phyloP scores from a whole-genome alignment of 306 rosid genomes.

The Dalbergia oliveri region DNA sequence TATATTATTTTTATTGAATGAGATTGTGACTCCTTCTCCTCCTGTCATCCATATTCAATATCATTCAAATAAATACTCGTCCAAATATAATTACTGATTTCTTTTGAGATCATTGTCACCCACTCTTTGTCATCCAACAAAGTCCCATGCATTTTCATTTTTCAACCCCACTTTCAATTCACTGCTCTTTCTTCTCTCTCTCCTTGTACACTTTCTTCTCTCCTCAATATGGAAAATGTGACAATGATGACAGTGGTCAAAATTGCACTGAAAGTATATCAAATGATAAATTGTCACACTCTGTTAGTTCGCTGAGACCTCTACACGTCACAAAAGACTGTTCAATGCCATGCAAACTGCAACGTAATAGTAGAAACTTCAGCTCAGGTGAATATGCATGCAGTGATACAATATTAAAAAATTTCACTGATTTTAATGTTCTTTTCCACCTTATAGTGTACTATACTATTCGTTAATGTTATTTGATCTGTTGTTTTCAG shows the following conservation, averaged over 20 bases:
- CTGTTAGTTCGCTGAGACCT: neutral
- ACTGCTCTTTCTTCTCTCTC: neutral
- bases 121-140: constrained; percentile 53
- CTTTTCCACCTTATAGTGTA: constrained; percentile 5
- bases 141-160: constrained; percentile 31
- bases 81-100: neutral
- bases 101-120: constrained; percentile 74
- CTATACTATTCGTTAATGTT: neutral
- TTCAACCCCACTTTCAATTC: constrained; percentile 48
- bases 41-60: no score
- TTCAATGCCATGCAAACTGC: constrained; percentile 37
- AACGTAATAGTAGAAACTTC: constrained; percentile 23
- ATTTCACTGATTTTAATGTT: constrained; percentile 32
- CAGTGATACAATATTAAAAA: neutral
- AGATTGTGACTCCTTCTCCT: no score
- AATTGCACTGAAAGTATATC: constrained; percentile 25
- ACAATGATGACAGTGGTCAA: constrained; percentile 46
- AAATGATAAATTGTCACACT: constrained; percentile 39
- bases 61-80: no score
- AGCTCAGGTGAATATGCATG: constrained; percentile 42
- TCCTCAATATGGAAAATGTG: constrained; percentile 39
- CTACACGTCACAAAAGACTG: constrained; percentile 26
- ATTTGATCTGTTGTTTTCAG: constrained; percentile 22
- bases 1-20: no score
- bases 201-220: constrained; percentile 30